Percentiles rank a stretch among this genome's conserved stretches.
Conservation (phyloP, 257 asterid genomes). For the Nicotiana obtusifolia region DNA sequence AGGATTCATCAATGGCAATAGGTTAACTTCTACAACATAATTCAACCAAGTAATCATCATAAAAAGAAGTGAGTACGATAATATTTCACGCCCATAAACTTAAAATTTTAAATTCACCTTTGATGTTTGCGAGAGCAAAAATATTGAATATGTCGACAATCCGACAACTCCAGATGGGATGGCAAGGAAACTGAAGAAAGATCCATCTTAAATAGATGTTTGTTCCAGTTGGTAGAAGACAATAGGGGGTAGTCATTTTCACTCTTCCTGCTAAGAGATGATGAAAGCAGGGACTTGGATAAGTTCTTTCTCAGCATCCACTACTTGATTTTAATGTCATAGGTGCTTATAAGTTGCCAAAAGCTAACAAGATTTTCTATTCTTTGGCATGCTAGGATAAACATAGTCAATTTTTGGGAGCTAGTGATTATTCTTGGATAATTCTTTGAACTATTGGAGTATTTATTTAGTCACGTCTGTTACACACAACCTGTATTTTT, state of each 20-base stretch:
- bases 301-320: slow-evolving; percentile 6
- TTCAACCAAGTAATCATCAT: not conserved
- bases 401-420: not conserved
- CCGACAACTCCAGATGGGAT: slow-evolving; percentile 11
- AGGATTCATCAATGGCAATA: not conserved
- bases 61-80: not conserved
- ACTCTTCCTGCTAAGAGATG: not conserved
- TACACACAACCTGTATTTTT: not conserved
- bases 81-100: not conserved
- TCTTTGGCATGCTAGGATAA: slow-evolving; percentile 5
- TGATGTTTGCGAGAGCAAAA: not conserved
- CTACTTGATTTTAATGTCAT: not conserved
- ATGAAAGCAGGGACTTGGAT: not conserved
- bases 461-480: not conserved
- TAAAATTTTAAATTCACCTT: not conserved
- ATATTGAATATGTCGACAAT: not conserved
- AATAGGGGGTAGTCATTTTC: slow-evolving; percentile 1
- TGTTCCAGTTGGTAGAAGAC: slow-evolving; percentile 15
- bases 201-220: slow-evolving; percentile 1
- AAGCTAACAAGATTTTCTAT: not conserved
- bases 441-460: not conserved
- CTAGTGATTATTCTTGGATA: not conserved
- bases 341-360: too few relatives aligned
- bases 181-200: not conserved
- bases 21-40: not conserved